Base-by-base conservation (phyloP, 441 rosid genomes). In the Bocquillonia castaneifolia region DNA sequence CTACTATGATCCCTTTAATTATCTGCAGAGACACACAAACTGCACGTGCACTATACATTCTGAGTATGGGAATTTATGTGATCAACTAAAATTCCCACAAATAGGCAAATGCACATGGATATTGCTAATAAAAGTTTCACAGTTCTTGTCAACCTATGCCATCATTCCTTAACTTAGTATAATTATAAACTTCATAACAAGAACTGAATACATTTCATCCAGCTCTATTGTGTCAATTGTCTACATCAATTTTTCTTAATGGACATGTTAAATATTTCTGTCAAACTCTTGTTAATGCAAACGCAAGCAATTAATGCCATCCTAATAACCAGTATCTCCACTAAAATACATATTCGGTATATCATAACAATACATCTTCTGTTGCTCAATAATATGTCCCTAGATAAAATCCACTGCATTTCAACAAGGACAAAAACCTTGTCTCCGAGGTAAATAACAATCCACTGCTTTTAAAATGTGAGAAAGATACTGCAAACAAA, bases 1-100 rank as follows among this genome's bases (percentile, higher is more conserved):
- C 39, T 25, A 55, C 29, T 58, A 51, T 15, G 7, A 47, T 31
- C 68, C 26, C 58, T 10, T 28, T 29, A 45, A 64, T 47, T 50
- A 18, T 29, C 64, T 63, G 23, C 20, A 70, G 1, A 50, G 54
- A 22, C 54, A 39, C 3, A 47, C 18, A 68, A 63, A 63, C 28
- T 37, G 32, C 62, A 62, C 3, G 14, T 4, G 42, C 34, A 17
- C 15, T 34, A 32, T 39, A 10, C 36, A n/a, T 44, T 58, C 17
- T 56, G 22, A 17, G 44, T 15, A 50, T 55, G 44, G 36, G 9
- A 55, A 65, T 58, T 32, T 20, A 54, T 25, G 20, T 50, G 34
- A 59, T 18, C 48, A 50, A 52, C 40, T 23, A 54, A 60, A 52
- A 28, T 9, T 63, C 13, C 32, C 18, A 59, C 14, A 36, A 10